phyloP scores from a whole-genome alignment of 2,329 filamentous ascomycete species.

The Trichoderma sp. region DNA sequence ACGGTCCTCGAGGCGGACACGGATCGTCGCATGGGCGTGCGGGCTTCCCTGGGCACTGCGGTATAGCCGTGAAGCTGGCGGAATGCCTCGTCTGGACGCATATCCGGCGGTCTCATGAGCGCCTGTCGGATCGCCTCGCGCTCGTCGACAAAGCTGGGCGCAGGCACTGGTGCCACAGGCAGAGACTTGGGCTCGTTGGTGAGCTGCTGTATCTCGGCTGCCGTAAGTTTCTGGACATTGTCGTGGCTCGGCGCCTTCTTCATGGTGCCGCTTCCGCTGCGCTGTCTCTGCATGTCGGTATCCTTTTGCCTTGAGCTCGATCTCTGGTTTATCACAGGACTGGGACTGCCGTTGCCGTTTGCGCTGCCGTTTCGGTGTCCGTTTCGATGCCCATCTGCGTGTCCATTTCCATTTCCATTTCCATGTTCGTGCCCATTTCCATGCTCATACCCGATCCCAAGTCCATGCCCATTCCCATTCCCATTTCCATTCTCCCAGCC shows the following conservation, averaged over 20 bases:
- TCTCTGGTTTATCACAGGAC: neutral
- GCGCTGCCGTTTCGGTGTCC: neutral
- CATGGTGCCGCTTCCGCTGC: constrained; percentile 28
- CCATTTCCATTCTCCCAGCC: neutral
- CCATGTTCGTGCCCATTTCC: neutral
- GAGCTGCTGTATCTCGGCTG: constrained; percentile 57
- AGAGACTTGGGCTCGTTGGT: constrained; percentile 57
- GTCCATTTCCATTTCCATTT: neutral
- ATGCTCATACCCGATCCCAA: neutral
- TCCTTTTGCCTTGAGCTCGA: constrained; percentile 2
- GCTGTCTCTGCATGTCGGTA: constrained; percentile 6
- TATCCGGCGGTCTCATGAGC: constrained; percentile 30
- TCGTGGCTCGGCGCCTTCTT: constrained; percentile 38
- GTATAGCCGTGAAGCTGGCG: constrained; percentile 28
- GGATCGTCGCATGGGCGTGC: constrained; percentile 33
- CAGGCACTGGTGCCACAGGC: constrained; percentile 46
- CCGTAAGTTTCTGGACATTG: constrained; percentile 53
- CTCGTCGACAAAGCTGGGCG: constrained; percentile 37
- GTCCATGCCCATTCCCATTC: neutral
- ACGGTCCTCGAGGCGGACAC: constrained; percentile 42
- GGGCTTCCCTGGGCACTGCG: constrained; percentile 18
- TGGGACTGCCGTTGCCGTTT: neutral
- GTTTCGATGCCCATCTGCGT: neutral
- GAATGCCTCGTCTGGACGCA: constrained; percentile 19
- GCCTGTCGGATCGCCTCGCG: constrained; percentile 32